These are phyloP conservation scores for Erythrobasidium yunnanense DNA, from an alignment of 768 basidiomycete genomes.

Conservation along the genomic window DNA sequence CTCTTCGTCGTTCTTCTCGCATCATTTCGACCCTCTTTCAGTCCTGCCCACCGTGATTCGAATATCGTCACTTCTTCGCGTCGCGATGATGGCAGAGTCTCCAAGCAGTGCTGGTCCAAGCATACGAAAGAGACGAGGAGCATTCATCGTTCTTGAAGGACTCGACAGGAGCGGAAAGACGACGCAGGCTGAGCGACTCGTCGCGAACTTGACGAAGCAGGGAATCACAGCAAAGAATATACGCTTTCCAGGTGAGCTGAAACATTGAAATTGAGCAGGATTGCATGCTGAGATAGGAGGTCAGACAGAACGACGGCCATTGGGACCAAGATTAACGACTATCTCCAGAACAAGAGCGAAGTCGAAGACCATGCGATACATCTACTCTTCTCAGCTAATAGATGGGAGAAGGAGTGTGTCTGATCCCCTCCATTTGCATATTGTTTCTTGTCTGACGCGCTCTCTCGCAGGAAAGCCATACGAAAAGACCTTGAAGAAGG, in stretches of 20 bases:
- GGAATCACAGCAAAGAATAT: constrained; percentile 51
- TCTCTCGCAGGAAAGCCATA: constrained; percentile 51
- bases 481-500: constrained; percentile 52
- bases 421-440: neutral
- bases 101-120: neutral
- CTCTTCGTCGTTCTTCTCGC: too few relatives aligned
- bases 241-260: constrained; percentile 72
- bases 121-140: constrained; percentile 3
- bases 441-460: neutral
- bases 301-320: constrained; percentile 85
- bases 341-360: constrained; percentile 70
- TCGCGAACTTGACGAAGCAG: constrained; percentile 47
- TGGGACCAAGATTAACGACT: constrained; percentile 85
- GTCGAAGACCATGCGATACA: constrained; percentile 86
- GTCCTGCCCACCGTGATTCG: too few relatives aligned
- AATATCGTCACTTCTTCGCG: neutral
- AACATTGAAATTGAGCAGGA: neutral
- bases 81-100: neutral
- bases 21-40: too few relatives aligned
- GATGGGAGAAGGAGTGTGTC: constrained; percentile 82
- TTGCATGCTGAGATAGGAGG: neutral
- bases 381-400: constrained; percentile 87
- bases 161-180: constrained; percentile 93
- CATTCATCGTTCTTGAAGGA: constrained; percentile 45
- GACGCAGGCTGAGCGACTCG: constrained; percentile 63